phyloP scores from a whole-genome alignment of 1,284 basidiomycete species.

The Microbotryum silenes-acaulis region DNA sequence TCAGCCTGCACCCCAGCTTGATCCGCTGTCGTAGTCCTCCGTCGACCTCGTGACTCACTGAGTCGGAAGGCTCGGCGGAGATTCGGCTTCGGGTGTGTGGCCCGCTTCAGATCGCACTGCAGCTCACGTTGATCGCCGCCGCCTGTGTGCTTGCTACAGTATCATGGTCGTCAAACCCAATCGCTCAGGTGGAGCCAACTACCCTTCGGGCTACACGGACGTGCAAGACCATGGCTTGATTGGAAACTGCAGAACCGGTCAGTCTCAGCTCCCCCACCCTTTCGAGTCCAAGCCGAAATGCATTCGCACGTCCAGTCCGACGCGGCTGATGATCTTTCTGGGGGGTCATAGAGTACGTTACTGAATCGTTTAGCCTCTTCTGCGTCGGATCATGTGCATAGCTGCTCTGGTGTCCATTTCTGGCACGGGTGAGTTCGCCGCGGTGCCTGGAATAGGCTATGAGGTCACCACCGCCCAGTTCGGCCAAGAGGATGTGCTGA shows the following conservation, averaged over 20 bases:
- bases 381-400: conserved; percentile 31
- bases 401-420: conserved; percentile 43
- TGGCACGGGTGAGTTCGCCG: conserved; percentile 9
- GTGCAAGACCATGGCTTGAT: conserved; percentile 44
- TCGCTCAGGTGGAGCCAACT: conserved; percentile 14
- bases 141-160: too few relatives aligned
- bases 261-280: not conserved
- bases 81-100: too few relatives aligned
- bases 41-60: not conserved
- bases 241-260: conserved; percentile 41
- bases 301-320: too few relatives aligned
- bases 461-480: not conserved
- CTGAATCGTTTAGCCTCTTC: too few relatives aligned
- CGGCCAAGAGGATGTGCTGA: too few relatives aligned
- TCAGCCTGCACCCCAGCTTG: too few relatives aligned
- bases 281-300: too few relatives aligned
- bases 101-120: too few relatives aligned
- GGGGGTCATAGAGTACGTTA: too few relatives aligned
- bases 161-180: conserved; percentile 30
- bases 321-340: too few relatives aligned
- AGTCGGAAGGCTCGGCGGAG: too few relatives aligned
- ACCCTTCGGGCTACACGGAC: conserved; percentile 21
- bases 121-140: too few relatives aligned
- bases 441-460: not conserved
- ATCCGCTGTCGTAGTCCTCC: not conserved